phyloP scores from a whole-genome alignment of 2,329 filamentous ascomycete genomes.

The Colletotrichum incanum region DNA sequence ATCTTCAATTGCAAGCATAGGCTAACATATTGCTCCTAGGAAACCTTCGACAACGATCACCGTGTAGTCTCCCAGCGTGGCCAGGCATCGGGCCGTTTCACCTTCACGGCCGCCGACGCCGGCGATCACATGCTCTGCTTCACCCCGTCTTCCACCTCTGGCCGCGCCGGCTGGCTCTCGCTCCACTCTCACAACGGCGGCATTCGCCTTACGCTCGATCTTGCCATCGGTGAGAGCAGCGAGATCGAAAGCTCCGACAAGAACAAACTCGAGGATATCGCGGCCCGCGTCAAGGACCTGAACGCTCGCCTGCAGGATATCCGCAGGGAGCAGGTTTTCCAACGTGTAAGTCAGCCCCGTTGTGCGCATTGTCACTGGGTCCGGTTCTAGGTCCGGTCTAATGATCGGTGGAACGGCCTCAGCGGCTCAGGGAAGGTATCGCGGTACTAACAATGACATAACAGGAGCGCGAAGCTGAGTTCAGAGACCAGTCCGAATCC shows the following conservation, averaged over 20 bases:
- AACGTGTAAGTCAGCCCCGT: conserved; percentile 74
- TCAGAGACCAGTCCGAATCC: conserved; percentile 95
- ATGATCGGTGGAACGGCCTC: neutral
- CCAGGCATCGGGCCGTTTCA: conserved; percentile 84
- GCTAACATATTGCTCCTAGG: conserved; percentile 62
- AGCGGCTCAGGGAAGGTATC: neutral
- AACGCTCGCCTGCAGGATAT: conserved; percentile 91
- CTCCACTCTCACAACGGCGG: conserved; percentile 77
- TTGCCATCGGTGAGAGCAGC: conserved; percentile 95
- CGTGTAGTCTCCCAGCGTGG: conserved; percentile 93
- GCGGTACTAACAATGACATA: conserved; percentile 15
- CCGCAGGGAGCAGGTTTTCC: conserved; percentile 94
- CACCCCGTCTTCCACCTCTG: conserved; percentile 82
- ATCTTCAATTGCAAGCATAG: conserved; percentile 27
- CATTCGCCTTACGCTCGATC: conserved; percentile 87
- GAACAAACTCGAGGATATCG: conserved; percentile 91
- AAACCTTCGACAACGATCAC: conserved; percentile 98
- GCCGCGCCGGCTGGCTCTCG: conserved; percentile 80
- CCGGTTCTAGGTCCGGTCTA: neutral
- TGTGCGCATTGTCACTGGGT: neutral
- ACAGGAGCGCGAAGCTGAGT: conserved; percentile 96
- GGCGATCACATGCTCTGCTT: conserved; percentile 98
- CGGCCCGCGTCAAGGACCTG: conserved; percentile 89
- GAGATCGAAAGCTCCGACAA: conserved; percentile 96
- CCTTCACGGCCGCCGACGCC: conserved; percentile 94